Percentiles rank a stretch among this genome's conserved stretches.
Evolutionary conservation across 2,329 filamentous ascomycete species (phyloP).

Genomic region (Penicillium sclerotigenum): DNA sequence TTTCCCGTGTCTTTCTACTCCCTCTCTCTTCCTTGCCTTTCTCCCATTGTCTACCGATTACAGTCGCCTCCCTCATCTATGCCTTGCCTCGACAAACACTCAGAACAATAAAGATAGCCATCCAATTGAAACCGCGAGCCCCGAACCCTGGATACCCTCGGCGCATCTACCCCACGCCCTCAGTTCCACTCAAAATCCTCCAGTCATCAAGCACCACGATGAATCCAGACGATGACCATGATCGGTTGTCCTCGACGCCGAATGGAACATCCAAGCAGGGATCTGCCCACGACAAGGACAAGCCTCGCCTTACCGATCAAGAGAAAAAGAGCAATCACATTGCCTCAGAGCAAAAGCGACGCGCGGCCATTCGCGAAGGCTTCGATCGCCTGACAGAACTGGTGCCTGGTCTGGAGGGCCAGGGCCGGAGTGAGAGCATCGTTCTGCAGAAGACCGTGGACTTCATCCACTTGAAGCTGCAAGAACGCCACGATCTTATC

Average conservation of each 20-base stretch:
- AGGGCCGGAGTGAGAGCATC: slow-evolving; percentile 78
- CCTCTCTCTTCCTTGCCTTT: neutral
- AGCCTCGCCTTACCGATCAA: slow-evolving; percentile 64
- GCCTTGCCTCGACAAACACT: neutral
- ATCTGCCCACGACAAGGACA: slow-evolving; percentile 45
- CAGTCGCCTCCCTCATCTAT: neutral
- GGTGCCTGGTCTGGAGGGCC: slow-evolving; percentile 77
- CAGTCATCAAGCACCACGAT: slow-evolving; percentile 16
- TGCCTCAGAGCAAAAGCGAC: slow-evolving; percentile 62
- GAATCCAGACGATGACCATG: slow-evolving; percentile 30
- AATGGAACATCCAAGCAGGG: slow-evolving; percentile 30
- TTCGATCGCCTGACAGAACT: slow-evolving; percentile 78
- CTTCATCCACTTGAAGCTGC: slow-evolving; percentile 60
- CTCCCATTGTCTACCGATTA: slow-evolving; percentile 1
- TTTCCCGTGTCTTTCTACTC: slow-evolving; percentile 14
- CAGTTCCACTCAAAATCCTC: slow-evolving; percentile 23
- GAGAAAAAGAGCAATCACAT: slow-evolving; percentile 75
- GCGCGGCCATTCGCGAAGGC: slow-evolving; percentile 73
- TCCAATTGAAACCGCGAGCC: neutral
- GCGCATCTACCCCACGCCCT: slow-evolving; percentile 16
- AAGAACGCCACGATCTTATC: slow-evolving; percentile 58
- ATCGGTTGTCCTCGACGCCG: slow-evolving; percentile 35
- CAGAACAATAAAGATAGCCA: neutral
- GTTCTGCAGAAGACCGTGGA: slow-evolving; percentile 72
- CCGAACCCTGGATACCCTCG: neutral